A percentile compares a stretch with the other conserved stretches of the same genome.
phyloP scores from a whole-genome alignment of 2,329 filamentous ascomycete genomes.

The Volutella citrinella region DNA sequence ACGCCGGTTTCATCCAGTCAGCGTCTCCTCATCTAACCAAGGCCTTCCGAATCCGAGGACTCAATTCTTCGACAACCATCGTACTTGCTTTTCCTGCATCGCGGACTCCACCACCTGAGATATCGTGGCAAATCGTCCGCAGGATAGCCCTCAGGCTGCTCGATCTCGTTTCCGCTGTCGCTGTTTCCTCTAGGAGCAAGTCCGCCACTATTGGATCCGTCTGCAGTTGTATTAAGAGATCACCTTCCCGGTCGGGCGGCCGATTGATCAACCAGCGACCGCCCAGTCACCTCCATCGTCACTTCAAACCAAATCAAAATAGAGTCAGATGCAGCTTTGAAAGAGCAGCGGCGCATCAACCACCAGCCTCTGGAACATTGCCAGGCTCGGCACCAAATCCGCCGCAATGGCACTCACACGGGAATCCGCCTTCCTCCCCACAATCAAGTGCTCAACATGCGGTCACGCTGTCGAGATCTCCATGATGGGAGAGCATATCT shows the following conservation, averaged over 20 bases:
- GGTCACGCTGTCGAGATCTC: slow-evolving; percentile 76
- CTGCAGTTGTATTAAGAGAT: too few species aligned
- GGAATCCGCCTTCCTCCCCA: slow-evolving; percentile 70
- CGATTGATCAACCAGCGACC: too few species aligned
- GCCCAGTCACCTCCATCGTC: too few species aligned
- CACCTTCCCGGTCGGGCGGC: too few species aligned
- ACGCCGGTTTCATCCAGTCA: too few species aligned
- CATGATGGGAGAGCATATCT: slow-evolving; percentile 82
- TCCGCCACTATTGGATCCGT: too few species aligned
- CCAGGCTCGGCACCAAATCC: too few species aligned
- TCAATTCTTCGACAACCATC: too few species aligned
- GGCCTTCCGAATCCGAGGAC: background rate
- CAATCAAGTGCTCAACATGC: slow-evolving; percentile 85
- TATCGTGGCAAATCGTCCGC: slow-evolving; percentile 24
- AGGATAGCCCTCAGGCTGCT: too few species aligned
- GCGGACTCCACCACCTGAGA: background rate
- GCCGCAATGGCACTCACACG: slow-evolving; percentile 51
- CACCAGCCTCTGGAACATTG: slow-evolving; percentile 3
- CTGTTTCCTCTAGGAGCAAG: too few species aligned
- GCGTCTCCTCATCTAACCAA: background rate
- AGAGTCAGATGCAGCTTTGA: slow-evolving; percentile 11
- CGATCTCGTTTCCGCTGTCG: too few species aligned
- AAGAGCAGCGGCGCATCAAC: slow-evolving; percentile 5
- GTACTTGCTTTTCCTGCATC: slow-evolving; percentile 2
- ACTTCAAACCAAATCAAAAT: too few species aligned